Evolutionary conservation across 495 filamentous ascomycete genomes (phyloP).

Genomic region (Penicillium lagena): DNA sequence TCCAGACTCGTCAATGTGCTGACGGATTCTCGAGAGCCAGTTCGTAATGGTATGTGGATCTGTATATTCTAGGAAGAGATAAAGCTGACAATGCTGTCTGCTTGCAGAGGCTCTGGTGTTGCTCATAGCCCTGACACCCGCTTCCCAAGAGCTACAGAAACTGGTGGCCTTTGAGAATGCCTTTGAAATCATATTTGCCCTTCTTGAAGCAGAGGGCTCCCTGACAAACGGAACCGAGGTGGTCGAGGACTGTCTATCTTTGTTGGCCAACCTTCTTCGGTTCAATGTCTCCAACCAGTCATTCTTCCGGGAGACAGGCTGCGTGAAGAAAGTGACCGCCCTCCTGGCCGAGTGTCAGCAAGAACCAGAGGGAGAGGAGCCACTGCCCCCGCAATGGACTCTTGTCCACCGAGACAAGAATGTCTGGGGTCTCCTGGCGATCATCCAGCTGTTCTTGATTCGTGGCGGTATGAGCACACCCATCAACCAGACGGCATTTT

Average conservation of each 20-base stretch:
- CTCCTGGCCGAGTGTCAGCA: conserved; percentile 60
- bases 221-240: conserved; percentile 81
- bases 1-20: conserved; percentile 77
- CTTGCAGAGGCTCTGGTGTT: conserved; percentile 57
- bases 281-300: conserved; percentile 90
- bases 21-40: conserved; percentile 79
- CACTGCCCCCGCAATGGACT: conserved; percentile 59
- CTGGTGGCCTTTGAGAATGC: conserved; percentile 91
- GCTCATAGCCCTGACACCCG: conserved; percentile 61
- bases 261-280: conserved; percentile 84
- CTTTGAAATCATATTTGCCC: conserved; percentile 76
- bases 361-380: conserved; percentile 50
- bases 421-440: conserved; percentile 80
- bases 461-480: conserved; percentile 71
- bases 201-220: conserved; percentile 77
- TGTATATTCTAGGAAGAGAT: not conserved
- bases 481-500: conserved; percentile 80
- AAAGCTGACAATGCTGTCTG: conserved; percentile 7
- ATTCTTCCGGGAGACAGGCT: conserved; percentile 87
- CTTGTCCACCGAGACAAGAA: conserved; percentile 80
- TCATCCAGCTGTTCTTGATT: conserved; percentile 79
- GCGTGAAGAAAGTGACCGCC: conserved; percentile 63
- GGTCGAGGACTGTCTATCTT: conserved; percentile 89
- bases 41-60: conserved; percentile 67
- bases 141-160: conserved; percentile 82